Percentiles rank a stretch among this genome's conserved stretches.
Conservation (phyloP, 139 green algal genomes). For the Chlamydomonas eustigma region DNA sequence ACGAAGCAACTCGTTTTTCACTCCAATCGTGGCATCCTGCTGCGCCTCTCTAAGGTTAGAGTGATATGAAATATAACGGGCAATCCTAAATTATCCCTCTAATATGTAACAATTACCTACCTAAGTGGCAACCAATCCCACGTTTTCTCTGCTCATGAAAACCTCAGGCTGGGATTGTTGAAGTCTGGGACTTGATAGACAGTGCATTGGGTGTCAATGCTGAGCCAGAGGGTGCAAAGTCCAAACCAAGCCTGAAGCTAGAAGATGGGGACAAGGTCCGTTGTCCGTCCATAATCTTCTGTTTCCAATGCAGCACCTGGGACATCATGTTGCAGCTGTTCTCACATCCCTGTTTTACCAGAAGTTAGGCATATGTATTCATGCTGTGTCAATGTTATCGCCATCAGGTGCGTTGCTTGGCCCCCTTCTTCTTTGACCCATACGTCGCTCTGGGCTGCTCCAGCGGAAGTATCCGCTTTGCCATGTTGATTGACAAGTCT, state of each 20-base stretch:
- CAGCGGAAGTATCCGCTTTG: slow-evolving; percentile 34
- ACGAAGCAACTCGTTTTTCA: slow-evolving; percentile 41
- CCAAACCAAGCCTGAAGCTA: slow-evolving; percentile 6
- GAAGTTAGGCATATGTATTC: too few relatives aligned
- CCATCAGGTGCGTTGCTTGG: slow-evolving; percentile 27
- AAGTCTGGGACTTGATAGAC: not conserved
- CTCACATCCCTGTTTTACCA: too few relatives aligned
- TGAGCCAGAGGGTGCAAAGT: not conserved
- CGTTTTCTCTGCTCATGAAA: too few relatives aligned
- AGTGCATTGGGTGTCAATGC: not conserved
- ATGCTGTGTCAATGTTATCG: too few relatives aligned
- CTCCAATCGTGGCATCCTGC: slow-evolving; percentile 23
- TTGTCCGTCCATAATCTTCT: too few relatives aligned
- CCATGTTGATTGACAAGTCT: slow-evolving; percentile 27
- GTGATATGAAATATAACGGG: not conserved
- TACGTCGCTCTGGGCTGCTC: slow-evolving; percentile 48
- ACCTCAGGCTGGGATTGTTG: slow-evolving; percentile 28
- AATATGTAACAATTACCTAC: not conserved
- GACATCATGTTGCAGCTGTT: too few relatives aligned
- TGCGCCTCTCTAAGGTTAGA: not conserved
- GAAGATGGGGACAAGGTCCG: slow-evolving; percentile 11
- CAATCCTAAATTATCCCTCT: not conserved
- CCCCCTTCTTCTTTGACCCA: slow-evolving; percentile 27
- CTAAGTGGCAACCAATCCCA: too few relatives aligned
- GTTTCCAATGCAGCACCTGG: too few relatives aligned